Conservation (phyloP, 192 early-diverging fungal species). For the Coemansia sp. region DNA sequence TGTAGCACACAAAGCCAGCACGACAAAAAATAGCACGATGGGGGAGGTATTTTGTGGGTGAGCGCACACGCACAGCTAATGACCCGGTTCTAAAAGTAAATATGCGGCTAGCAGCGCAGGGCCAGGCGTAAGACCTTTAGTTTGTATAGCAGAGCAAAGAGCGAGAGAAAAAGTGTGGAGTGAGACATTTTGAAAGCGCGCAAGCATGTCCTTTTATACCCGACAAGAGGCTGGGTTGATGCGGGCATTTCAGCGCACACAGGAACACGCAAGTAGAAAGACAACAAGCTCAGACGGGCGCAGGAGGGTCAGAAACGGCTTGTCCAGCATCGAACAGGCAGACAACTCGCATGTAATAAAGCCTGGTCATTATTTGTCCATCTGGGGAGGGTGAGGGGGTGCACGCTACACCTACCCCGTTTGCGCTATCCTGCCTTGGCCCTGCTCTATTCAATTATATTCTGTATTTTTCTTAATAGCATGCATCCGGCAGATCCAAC, state of each 20-base stretch:
- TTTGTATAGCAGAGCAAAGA: slow-evolving; percentile 2
- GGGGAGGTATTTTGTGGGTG: not conserved
- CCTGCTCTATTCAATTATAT: no score
- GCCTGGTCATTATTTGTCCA: slow-evolving; percentile 7
- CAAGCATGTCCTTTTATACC: slow-evolving; percentile 11
- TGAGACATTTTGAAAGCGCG: not conserved
- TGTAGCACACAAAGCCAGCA: not conserved
- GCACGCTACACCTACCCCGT: not conserved
- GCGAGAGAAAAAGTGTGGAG: not conserved
- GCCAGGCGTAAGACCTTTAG: not conserved
- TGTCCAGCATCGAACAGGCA: slow-evolving; percentile 16
- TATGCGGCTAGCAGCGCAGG: not conserved
- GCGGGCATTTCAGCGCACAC: slow-evolving; percentile 12
- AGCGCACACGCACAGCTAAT: not conserved
- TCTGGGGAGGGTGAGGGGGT: slow-evolving; percentile 3
- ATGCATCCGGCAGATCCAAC: no score
- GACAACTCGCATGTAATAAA: slow-evolving; percentile 14
- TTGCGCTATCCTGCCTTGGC: no score
- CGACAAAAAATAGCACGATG: not conserved
- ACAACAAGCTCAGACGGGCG: slow-evolving; percentile 13
- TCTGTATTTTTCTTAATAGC: no score
- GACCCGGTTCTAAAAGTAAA: not conserved
- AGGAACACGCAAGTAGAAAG: slow-evolving; percentile 5
- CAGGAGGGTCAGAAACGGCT: slow-evolving; percentile 14
- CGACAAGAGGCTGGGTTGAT: not conserved